Evolutionary conservation across 352 stramenopile species (phyloP), one percentile per base, ranked within the genome.

Genomic region (Phytophthora sp.): DNA sequence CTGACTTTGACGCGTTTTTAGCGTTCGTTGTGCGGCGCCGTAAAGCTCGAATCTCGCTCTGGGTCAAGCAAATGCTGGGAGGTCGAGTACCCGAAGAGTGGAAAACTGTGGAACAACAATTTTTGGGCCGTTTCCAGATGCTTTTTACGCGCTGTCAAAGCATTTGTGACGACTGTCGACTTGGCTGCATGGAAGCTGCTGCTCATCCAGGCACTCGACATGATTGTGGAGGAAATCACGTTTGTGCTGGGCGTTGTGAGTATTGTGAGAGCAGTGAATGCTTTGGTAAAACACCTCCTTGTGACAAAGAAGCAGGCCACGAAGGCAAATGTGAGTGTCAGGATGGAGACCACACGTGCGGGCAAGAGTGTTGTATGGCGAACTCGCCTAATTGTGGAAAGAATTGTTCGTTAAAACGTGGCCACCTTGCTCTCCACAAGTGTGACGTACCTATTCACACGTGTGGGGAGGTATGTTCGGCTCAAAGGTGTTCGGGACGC

Each of bases 121-220:
- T 69, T 3, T 21, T 89, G 0, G 73, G 66, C 0, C 57, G 66
- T 8, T 79, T 91, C 39, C 69, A 88, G 42, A 69, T 79, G 23
- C 52, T 91, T 9, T 67, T 90, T 7, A 73, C 66, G 2, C 86
- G 86, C 2, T 94, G 86, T 44, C 69, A 86, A 27, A 77, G 80
- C 47, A 63, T 73, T 5, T 94, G 86, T 42, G 63, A 62, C 2
- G 26, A 74, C 0, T 93, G 82, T 16, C 74, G 76, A 9, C 62
- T 93, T 16, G 81, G 86, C 0, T 94, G 86, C 21, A 82, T 93
- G 79, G 78, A 90, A 33, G 63, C 73, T 21, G 76, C 76, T 6
- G 38, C 69, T 9, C 84, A 93, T 51, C 24, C 61, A 0, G 53
- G 62, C 1, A 61, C 51, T 0, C 20, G 18, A 0, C 86, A 94